Evolutionary conservation across 768 basidiomycete species (phyloP).

Genomic region (Russula griseocarnosa): DNA sequence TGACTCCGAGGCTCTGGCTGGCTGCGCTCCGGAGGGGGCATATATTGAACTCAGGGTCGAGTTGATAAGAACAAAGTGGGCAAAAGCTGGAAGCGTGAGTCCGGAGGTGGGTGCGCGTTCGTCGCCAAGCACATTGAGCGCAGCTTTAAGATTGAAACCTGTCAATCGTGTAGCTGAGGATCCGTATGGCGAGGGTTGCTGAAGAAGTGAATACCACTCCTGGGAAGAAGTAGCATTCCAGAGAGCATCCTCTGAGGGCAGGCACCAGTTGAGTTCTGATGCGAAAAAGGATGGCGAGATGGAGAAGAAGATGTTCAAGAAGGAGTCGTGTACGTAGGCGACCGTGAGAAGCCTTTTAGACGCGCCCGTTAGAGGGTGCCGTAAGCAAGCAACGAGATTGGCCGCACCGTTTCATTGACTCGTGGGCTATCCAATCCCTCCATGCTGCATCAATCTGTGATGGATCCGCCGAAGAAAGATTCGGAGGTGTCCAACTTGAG

Average conservation of each 20-base stretch:
- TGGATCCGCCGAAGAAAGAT: slow-evolving; percentile 32
- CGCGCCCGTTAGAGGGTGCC: background rate
- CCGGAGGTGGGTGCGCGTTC: slow-evolving; percentile 14
- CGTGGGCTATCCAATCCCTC: slow-evolving; percentile 50
- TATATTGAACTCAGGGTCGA: slow-evolving; percentile 28
- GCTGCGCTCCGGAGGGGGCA: slow-evolving; percentile 1
- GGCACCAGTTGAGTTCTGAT: slow-evolving; percentile 43
- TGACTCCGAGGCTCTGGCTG: background rate
- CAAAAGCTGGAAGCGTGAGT: slow-evolving; percentile 24
- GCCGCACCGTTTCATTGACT: slow-evolving; percentile 49
- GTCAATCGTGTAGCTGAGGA: slow-evolving; percentile 14
- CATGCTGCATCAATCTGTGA: slow-evolving; percentile 41
- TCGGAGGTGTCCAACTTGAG: slow-evolving; percentile 40
- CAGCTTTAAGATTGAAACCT: slow-evolving; percentile 22
- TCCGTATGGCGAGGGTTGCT: slow-evolving; percentile 36
- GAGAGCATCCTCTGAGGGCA: slow-evolving; percentile 49
- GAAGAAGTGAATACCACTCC: slow-evolving; percentile 46
- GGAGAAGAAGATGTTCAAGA: slow-evolving; percentile 46
- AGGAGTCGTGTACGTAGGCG: slow-evolving; percentile 51
- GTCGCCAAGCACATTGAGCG: slow-evolving; percentile 25
- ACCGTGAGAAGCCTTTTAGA: slow-evolving; percentile 30
- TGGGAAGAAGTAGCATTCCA: slow-evolving; percentile 45
- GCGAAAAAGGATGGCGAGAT: slow-evolving; percentile 44
- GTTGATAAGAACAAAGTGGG: slow-evolving; percentile 32
- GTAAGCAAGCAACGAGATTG: background rate